A percentile compares a stretch with the other conserved stretches of the same genome.
These are phyloP conservation scores for Scleromitrula shiraiana DNA, from an alignment of 2,329 filamentous ascomycete genomes.

Conservation along the genomic window DNA sequence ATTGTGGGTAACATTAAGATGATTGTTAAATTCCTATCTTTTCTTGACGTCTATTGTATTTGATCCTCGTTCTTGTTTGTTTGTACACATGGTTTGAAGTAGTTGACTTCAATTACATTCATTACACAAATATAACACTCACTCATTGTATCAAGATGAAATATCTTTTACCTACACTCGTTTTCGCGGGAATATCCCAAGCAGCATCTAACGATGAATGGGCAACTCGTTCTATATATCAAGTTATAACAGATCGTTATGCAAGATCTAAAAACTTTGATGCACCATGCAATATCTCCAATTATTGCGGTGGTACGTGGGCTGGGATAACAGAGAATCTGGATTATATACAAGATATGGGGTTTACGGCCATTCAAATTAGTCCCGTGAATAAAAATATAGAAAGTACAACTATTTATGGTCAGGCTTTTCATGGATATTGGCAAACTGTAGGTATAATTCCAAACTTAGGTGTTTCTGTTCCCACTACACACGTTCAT, in stretches of 20 bases:
- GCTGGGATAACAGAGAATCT: conserved; percentile 34
- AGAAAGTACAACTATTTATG: conserved; percentile 23
- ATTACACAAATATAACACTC: neutral
- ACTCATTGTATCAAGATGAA: conserved; percentile 7
- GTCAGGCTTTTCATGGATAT: conserved; percentile 9
- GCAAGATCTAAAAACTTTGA: conserved; percentile 32
- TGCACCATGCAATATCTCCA: conserved; percentile 15
- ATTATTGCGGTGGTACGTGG: conserved; percentile 42
- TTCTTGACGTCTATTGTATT: no score
- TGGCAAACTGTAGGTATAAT: conserved; percentile 8
- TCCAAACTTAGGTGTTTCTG: no score
- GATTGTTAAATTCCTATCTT: no score
- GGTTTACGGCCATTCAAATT: conserved; percentile 32
- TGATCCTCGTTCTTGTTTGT: no score
- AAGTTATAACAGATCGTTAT: conserved; percentile 30
- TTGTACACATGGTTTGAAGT: neutral
- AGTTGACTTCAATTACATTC: neutral
- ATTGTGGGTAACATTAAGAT: no score
- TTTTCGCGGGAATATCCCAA: conserved; percentile 1
- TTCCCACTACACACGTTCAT: neutral
- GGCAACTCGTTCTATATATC: conserved; percentile 6
- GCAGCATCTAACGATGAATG: conserved; percentile 6
- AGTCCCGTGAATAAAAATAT: conserved; percentile 36
- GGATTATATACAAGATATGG: conserved; percentile 34
- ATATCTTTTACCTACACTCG: conserved; percentile 2